Conservation (phyloP, 169 alveolate species). For the Plasmodium fragile region DNA sequence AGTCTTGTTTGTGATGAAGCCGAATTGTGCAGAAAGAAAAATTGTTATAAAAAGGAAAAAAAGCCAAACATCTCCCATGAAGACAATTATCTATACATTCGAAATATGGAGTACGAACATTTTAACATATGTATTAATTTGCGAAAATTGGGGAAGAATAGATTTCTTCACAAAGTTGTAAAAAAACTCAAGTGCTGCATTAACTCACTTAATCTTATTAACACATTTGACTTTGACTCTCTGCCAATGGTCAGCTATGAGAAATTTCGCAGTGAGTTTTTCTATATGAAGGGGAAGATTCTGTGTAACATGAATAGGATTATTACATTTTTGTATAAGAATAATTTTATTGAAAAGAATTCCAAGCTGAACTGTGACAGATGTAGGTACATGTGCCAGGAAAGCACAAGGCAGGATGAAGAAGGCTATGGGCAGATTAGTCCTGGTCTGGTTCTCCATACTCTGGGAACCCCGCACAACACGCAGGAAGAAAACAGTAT, state of each 20-base stretch:
- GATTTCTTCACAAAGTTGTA: constrained; percentile 40
- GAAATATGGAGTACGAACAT: constrained; percentile 36
- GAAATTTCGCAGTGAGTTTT: constrained; percentile 45
- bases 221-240: constrained; percentile 58
- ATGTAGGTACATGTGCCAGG: constrained; percentile 12
- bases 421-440: background rate
- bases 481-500: background rate
- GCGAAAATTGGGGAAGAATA: constrained; percentile 32
- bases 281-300: constrained; percentile 50
- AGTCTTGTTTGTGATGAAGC: constrained; percentile 25
- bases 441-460: background rate
- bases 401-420: background rate
- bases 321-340: constrained; percentile 63
- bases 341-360: constrained; percentile 61
- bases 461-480: background rate
- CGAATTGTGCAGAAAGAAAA: constrained; percentile 14
- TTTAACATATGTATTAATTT: constrained; percentile 62
- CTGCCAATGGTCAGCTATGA: constrained; percentile 57
- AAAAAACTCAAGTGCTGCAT: constrained; percentile 49
- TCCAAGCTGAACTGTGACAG: background rate
- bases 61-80: constrained; percentile 17
- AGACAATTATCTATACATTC: constrained; percentile 23
- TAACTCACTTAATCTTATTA: constrained; percentile 51
- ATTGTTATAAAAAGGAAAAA: constrained; percentile 1
- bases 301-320: constrained; percentile 36